Base-by-base conservation (phyloP, 2,329 filamentous ascomycete species). In the Aspergillus intermedius region DNA sequence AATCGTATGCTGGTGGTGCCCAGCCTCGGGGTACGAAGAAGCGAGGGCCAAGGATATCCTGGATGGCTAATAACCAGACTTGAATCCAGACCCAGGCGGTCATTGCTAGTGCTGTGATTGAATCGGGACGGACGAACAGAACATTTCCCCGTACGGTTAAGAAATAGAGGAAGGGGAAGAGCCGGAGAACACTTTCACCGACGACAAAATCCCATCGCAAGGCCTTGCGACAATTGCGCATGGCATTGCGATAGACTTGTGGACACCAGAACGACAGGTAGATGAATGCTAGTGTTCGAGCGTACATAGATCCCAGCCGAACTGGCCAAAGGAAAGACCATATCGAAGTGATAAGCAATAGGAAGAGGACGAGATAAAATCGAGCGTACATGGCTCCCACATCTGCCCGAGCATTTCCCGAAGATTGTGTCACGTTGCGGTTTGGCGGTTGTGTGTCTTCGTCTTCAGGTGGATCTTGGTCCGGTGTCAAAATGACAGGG, bases 231-330 rank as follows among this genome's bases (percentile, higher is more conserved):
- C 90, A 95, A 69, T 96, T 96, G 47, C 91, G 87, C 69, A 88
- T 82, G 46, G 87, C 77, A 66, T 98, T 98, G 53, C 93, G 87
- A 63, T 87, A 81, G 57, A 97, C 95, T 66, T 98, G 93, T 0
- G 93, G 91, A 1, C 84, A 65, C 91, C 91, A 97, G 63, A 96
- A 84, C 17, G 91, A 95, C 41, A 96, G 80, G 64, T 96, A 96
- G 46, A 79, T 56, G 59, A 91, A 82, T 2, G 81, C 77, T 19
- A 95, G 72, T 2, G 77, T 54, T 63, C 91, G 77, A 53, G 76
- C 76, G 65, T 82, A 85, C 39, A 76, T 63, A 2, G 73, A 73
- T 21, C 77, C 76, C 2, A 78, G 62, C 1, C 71, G 68, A 3
- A 72, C 66, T 1, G 81, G 80, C 68, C 80, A 80, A 1, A 79